Evolutionary conservation across 2,329 filamentous ascomycete genomes (phyloP).

Genomic region (Colletotrichum sp.): DNA sequence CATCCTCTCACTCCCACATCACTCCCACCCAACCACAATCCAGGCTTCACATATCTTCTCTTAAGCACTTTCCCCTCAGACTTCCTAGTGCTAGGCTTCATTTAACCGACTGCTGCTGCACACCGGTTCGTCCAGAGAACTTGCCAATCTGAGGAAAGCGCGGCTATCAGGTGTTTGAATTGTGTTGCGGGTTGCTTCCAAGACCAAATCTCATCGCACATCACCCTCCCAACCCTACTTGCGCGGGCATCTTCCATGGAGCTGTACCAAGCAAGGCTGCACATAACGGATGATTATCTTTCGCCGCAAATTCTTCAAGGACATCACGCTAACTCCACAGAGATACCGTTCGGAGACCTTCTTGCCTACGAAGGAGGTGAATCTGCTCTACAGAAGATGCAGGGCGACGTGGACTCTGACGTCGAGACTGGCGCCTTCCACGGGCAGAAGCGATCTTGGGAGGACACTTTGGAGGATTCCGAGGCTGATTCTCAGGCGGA

Average conservation of each 20-base stretch:
- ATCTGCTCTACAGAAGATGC: background rate
- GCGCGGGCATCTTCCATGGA: background rate
- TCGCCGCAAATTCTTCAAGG: background rate
- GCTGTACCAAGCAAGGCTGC: background rate
- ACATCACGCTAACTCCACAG: background rate
- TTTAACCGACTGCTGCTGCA: background rate
- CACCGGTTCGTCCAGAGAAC: background rate
- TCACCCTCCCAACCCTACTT: background rate
- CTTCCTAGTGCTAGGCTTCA: background rate
- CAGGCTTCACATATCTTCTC: background rate
- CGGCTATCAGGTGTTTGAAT: background rate
- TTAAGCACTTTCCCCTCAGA: background rate
- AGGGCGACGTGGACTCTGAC: background rate
- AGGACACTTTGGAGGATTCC: background rate
- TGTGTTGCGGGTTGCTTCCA: background rate
- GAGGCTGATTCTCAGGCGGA: background rate
- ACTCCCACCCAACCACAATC: background rate
- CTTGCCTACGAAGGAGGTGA: background rate
- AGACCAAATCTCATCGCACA: background rate
- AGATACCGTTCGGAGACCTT: slow-evolving; percentile 13
- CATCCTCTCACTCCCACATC: background rate
- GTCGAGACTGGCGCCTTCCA: background rate
- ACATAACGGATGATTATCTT: background rate
- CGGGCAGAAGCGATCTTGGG: slow-evolving; percentile 2
- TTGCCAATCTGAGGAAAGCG: background rate